Conservation (phyloP, 768 basidiomycete genomes). For the Collybia sp. region DNA sequence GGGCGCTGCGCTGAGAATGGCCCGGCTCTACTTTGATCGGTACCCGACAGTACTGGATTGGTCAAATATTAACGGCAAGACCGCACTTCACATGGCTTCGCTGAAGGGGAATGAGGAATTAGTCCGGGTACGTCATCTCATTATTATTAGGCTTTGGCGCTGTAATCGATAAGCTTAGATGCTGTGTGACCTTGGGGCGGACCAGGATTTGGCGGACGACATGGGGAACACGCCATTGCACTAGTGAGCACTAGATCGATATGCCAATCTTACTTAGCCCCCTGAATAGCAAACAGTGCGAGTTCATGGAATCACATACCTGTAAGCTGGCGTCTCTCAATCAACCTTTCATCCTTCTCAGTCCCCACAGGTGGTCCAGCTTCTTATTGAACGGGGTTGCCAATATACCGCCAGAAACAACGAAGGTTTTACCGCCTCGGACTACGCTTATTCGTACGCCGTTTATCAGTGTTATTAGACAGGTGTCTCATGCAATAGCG, state of each 20-base stretch:
- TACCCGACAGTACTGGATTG: conserved; percentile 88
- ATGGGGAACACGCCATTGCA: conserved; percentile 92
- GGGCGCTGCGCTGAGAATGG: conserved; percentile 80
- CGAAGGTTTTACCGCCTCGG: conserved; percentile 86
- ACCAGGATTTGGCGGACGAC: conserved; percentile 85
- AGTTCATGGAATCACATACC: conserved; percentile 85
- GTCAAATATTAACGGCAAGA: conserved; percentile 88
- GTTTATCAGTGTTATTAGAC: neutral
- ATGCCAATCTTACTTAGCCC: conserved; percentile 6
- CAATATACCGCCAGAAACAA: conserved; percentile 82
- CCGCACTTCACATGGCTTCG: conserved; percentile 84
- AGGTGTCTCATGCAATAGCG: conserved; percentile 2
- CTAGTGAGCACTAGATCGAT: conserved; percentile 54
- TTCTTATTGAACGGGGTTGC: conserved; percentile 87
- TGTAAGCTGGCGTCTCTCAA: conserved; percentile 33
- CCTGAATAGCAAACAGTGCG: conserved; percentile 42
- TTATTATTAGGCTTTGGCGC: neutral
- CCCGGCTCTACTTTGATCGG: conserved; percentile 78
- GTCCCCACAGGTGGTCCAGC: conserved; percentile 61
- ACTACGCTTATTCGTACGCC: conserved; percentile 87
- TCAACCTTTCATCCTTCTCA: conserved; percentile 6
- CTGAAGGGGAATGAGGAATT: conserved; percentile 88
- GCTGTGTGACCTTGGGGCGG: conserved; percentile 87
- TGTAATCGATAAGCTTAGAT: conserved; percentile 45
- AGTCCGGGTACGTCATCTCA: conserved; percentile 58